Base-by-base conservation (phyloP, 202 grass and related monocot species). In the Bolboschoenoplectus hybrid region DNA sequence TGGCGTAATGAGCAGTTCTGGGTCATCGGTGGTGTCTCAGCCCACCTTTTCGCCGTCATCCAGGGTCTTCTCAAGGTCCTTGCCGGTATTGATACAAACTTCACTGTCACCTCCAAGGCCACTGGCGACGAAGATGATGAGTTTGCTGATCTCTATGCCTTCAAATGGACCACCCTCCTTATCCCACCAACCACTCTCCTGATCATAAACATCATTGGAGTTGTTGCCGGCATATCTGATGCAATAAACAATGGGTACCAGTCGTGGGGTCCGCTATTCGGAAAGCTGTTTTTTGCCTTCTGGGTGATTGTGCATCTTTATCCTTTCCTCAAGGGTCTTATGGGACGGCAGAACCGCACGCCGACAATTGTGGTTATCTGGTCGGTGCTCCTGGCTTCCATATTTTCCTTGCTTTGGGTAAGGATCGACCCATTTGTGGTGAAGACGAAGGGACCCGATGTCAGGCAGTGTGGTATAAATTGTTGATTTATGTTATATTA, bases 1-100 rank as follows among this genome's bases (percentile, higher is more conserved):
- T 97, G 95, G 95, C 87, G 95, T 82, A 97, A 97, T 73, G 95
- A 97, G 89, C 95, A 97, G 81, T 97, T 97, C 91, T 97, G 95
- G 95, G 95, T 97, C 85, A 97, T 97, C 58, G 95, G 95, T 1
- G 95, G 95, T 78, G 92, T 97, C 56, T 97, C 95, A 0, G 92
- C 95, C 6, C 95, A 97, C 3, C 89, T 97, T 14, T 97, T 97
- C 39, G 95, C 95, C 11, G 95, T 97, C 9, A 91, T 97, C 38
- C 95, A 97, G 85, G 95, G 95, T 44, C 89, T 97, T 51, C 95
- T 97, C 80, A 97, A 97, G 82, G 92, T 97, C 9, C 91, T 97
- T 0, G 95, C 91, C 2, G 95, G 95, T 0, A 97, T 97, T 39
- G 92, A 97, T 80, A 97, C 95, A 7, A 94, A 91, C 86, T 97